Evolutionary conservation across 768 basidiomycete species (phyloP), one percentile per base, ranked within the genome.

Genomic region (Trametes maxima): DNA sequence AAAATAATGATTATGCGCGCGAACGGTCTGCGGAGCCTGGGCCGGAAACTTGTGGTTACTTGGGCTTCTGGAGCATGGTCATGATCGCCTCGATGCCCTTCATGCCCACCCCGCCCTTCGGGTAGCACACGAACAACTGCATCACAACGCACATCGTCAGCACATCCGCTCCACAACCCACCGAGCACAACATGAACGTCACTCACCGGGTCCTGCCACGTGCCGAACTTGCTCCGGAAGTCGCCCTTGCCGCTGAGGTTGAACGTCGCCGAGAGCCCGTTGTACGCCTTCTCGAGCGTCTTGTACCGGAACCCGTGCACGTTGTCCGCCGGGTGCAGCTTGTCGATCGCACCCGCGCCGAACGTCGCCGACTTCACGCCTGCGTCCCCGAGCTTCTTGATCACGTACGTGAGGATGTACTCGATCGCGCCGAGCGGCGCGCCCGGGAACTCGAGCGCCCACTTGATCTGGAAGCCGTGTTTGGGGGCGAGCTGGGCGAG

Each of bases 401-500:
- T 75, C 21, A 78, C 79, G 52, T 71, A 62, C 40, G 70, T 63
- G 46, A 79, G 67, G 62, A 78, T 73, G 57, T 77, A 72, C 69
- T 73, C 73, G 66, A 76, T 77, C 11, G 76, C 73, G 33, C 79
- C 79, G 21, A 71, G 66, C 19, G 78, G 76, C 4, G 79, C 76
- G 13, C 67, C 71, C 14, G 79, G 79, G 72, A 79, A 79, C 55
- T 77, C 76, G 46, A 79, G 70, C 14, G 77, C 74, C 77, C 78
- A 79, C 62, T 80, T 80, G 68, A 80, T 75, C 67, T 80, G 79
- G 67, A 74, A 74, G 40, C 78, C 79, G 59, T 78, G 73, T 45
- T 69, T 61, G 6, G 76, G 68, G 13, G 78, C 66, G 12, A 80
- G 69, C 63, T 78, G 77, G 1, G 78, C 76, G 19, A 80, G 69